Base-by-base conservation (phyloP, 352 stramenopile species). In the Phytophthora fragariae region DNA sequence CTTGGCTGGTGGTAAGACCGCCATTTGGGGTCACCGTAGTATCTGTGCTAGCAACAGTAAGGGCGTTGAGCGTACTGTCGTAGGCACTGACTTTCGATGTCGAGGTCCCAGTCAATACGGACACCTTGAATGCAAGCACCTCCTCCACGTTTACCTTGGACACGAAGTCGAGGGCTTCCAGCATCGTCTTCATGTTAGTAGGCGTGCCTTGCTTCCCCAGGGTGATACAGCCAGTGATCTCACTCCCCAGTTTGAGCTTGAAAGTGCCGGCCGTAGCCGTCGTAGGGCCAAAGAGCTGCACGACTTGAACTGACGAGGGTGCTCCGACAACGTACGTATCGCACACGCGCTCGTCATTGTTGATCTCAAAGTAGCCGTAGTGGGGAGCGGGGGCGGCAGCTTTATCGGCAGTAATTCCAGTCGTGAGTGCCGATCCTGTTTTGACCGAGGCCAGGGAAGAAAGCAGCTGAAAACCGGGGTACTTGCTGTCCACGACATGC, bases 261-360 rank as follows among this genome's bases (percentile, higher is more conserved):
- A 91, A 92, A 3, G 44, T 70, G 17, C 86, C 86, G 29, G 55
- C 70, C 0, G 86, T 92, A 53, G 91, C 77, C 2, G 86, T 94
- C 1, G 83, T 94, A 11, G 73, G 57, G 5, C 82, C 86, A 77
- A 92, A 92, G 1, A 95, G 69, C 60, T 92, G 85, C 4, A 95
- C 10, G 12, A 95, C 76, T 76, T 95, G 88, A 27, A 89, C 81
- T 0, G 72, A 59, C 0, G 88, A 94, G 10, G 85, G 81, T 9
- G 77, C 76, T 5, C 88, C 88, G 21, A 93, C 71, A 5, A 85
- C 71, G 62, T 93, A 95, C 14, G 84, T 85, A 62, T 95, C 85
- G 55, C 88, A 95, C 15, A 58, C 62, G 1, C 37, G 37, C 9
- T 76, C 47, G 5, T 92, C 73, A 19, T 81, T 92, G 57, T 86